These are phyloP conservation scores for Kazachstania bromeliacearum DNA, from an alignment of 805 yeast genomes.

Conservation along the genomic window DNA sequence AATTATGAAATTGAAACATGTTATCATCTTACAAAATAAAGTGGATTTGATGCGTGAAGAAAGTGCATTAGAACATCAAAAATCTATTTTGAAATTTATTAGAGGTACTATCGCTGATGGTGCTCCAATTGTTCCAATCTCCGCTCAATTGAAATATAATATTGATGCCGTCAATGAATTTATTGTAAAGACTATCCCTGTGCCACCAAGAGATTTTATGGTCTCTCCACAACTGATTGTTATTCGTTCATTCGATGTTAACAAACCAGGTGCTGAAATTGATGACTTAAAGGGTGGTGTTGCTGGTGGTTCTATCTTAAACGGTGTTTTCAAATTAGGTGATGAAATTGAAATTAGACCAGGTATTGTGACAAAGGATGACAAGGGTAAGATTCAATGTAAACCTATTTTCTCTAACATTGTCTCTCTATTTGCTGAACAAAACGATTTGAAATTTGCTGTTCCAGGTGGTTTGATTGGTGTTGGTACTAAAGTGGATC, in stretches of 20 bases:
- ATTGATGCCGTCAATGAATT: conserved; percentile 97
- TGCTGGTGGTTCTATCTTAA: conserved; percentile 97
- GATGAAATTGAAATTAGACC: conserved; percentile 99
- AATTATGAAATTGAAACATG: conserved; percentile 96
- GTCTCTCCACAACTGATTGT: conserved; percentile 94
- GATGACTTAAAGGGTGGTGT: conserved; percentile 98
- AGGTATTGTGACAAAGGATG: conserved; percentile 96
- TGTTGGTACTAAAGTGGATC: conserved; percentile 98
- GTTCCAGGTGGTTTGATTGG: conserved; percentile 99
- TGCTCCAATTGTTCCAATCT: conserved; percentile 97
- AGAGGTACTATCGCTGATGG: conserved; percentile 98
- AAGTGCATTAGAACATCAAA: conserved; percentile 89
- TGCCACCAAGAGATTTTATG: conserved; percentile 89
- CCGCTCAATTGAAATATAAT: conserved; percentile 96
- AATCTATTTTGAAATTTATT: conserved; percentile 83
- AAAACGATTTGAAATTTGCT: conserved; percentile 94
- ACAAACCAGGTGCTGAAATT: conserved; percentile 97
- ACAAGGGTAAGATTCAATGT: conserved; percentile 79
- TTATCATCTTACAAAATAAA: conserved; percentile 91
- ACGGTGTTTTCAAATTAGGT: conserved; percentile 93
- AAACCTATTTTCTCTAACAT: conserved; percentile 91
- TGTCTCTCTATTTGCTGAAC: conserved; percentile 92
- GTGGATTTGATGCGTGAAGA: conserved; percentile 98
- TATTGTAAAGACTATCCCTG: conserved; percentile 87
- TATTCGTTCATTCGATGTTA: conserved; percentile 96